Evolutionary conservation across 2,329 filamentous ascomycete species (phyloP).

Genomic region (Amesomyces nigricolor): DNA sequence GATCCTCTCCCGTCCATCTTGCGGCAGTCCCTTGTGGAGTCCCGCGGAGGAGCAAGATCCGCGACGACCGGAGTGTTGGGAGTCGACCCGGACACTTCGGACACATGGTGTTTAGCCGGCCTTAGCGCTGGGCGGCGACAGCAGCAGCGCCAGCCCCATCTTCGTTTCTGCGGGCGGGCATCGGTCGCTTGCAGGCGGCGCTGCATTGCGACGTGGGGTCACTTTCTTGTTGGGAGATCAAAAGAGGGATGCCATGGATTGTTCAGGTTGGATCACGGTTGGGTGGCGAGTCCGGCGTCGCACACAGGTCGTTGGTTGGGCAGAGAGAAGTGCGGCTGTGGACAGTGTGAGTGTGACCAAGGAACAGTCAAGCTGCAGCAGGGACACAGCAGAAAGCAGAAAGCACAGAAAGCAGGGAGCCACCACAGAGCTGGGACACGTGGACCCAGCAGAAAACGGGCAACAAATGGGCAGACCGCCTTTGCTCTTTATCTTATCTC

Average conservation of each 20-base stretch:
- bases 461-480: not conserved
- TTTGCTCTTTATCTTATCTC: constrained; percentile 17
- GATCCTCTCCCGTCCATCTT: not conserved
- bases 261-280: no score
- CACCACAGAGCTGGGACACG: constrained; percentile 6
- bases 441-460: constrained; percentile 7
- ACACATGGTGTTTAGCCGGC: constrained; percentile 8
- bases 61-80: not conserved
- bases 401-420: no score
- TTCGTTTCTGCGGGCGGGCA: not conserved
- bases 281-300: not conserved
- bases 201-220: constrained; percentile 11
- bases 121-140: not conserved
- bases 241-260: no score
- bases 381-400: no score
- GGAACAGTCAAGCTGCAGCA: not conserved
- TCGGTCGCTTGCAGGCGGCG: not conserved
- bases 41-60: not conserved
- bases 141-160: no score
- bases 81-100: not conserved
- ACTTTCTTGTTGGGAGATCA: not conserved
- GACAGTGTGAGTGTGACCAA: not conserved
- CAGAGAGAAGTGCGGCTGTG: not conserved
- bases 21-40: not conserved
- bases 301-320: constrained; percentile 1